These are phyloP conservation scores for Epichloe festucae DNA, from an alignment of 2,329 filamentous ascomycete species.

Conservation along the genomic window DNA sequence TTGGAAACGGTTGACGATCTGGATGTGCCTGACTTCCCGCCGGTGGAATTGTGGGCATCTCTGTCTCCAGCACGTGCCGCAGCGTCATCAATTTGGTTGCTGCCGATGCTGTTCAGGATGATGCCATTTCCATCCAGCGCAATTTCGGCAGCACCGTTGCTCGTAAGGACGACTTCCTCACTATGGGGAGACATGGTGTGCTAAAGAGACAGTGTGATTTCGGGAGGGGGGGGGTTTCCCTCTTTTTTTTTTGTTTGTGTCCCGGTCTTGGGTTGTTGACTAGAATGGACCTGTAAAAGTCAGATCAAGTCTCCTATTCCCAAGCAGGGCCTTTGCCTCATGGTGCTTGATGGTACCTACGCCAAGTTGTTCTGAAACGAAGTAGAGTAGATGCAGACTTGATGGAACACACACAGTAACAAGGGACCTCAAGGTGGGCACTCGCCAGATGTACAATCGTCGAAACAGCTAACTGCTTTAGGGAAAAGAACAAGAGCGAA, in stretches of 20 bases:
- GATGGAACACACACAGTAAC: too few species aligned
- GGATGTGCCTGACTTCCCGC: background rate
- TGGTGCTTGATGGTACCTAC: too few species aligned
- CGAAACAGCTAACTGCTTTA: background rate
- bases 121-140: conserved; percentile 6
- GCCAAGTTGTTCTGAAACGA: too few species aligned
- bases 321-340: too few species aligned
- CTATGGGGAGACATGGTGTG: conserved; percentile 23
- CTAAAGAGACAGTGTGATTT: background rate
- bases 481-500: background rate
- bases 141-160: conserved; percentile 12
- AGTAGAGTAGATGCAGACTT: too few species aligned
- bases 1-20: background rate
- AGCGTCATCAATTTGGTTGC: background rate
- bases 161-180: conserved; percentile 16
- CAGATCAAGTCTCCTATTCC: too few species aligned
- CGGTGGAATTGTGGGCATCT: conserved; percentile 7
- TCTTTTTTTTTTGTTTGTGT: too few species aligned
- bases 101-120: conserved; percentile 1
- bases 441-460: too few species aligned
- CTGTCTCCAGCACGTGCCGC: background rate
- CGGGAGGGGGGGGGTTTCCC: too few species aligned
- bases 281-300: too few species aligned
- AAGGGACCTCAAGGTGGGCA: too few species aligned
- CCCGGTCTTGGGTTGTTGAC: too few species aligned